Evolutionary conservation across 306 rosid genomes (phyloP).

Genomic region (barrel medic (Medicago truncatula)): MtrunA17r5.0-ANR NC_053045.1:37828001-37828500

Average conservation of each 20-base stretch:
- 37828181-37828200: conserved; percentile 5
- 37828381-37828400: background rate
- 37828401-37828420: background rate
- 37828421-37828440: background rate
- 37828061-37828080: background rate
- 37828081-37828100: background rate
- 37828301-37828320: background rate
- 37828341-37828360: background rate
- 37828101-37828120: background rate
- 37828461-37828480: background rate
- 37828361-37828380: background rate
- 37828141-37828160: background rate
- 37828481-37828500: background rate
- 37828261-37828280: background rate
- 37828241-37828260: background rate
- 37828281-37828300: background rate
- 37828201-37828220: background rate
- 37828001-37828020: background rate
- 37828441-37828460: background rate
- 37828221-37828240: background rate
- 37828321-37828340: background rate
- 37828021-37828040: background rate
- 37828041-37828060: background rate
- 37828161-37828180: background rate
- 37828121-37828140: background rate